Evolutionary conservation across 352 stramenopile species (phyloP).

Genomic region (Pythium guiyangense): DNA sequence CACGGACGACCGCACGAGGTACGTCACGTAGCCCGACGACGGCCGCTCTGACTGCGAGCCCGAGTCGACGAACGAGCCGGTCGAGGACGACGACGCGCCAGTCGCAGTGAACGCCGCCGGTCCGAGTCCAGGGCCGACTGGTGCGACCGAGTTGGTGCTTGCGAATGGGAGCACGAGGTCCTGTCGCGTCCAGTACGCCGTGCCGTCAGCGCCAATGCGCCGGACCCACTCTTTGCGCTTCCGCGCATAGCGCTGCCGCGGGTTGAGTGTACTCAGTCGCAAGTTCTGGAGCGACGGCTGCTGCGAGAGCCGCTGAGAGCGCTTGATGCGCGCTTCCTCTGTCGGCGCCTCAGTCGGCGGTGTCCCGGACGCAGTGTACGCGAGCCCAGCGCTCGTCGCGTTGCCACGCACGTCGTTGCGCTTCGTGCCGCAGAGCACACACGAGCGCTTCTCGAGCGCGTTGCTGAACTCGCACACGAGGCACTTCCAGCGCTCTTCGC

Average conservation of each 20-base stretch:
- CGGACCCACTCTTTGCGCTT: slow-evolving; percentile 82
- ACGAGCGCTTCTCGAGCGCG: slow-evolving; percentile 48
- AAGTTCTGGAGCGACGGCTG: slow-evolving; percentile 25
- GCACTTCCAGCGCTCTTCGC: slow-evolving; percentile 74
- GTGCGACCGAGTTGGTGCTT: slow-evolving; percentile 2
- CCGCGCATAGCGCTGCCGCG: slow-evolving; percentile 66
- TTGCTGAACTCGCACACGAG: slow-evolving; percentile 80
- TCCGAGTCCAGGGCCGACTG: background rate
- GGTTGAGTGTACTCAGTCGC: slow-evolving; percentile 57
- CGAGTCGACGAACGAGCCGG: background rate
- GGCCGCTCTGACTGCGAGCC: slow-evolving; percentile 15
- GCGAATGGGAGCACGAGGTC: slow-evolving; percentile 34
- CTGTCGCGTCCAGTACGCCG: slow-evolving; percentile 65
- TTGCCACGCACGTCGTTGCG: slow-evolving; percentile 27
- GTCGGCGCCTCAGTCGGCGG: slow-evolving; percentile 7
- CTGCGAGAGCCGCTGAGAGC: slow-evolving; percentile 17
- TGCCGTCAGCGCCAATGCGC: slow-evolving; percentile 55
- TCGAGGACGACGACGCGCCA: background rate
- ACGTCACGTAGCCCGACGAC: slow-evolving; percentile 71
- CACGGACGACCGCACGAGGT: slow-evolving; percentile 60
- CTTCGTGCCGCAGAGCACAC: slow-evolving; percentile 71
- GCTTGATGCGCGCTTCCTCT: slow-evolving; percentile 17
- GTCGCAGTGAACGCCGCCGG: background rate
- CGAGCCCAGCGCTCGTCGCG: too few species aligned
- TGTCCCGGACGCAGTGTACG: background rate